Conservation (phyloP, 345 rosid genomes). For the Pistacia atlantica region DNA sequence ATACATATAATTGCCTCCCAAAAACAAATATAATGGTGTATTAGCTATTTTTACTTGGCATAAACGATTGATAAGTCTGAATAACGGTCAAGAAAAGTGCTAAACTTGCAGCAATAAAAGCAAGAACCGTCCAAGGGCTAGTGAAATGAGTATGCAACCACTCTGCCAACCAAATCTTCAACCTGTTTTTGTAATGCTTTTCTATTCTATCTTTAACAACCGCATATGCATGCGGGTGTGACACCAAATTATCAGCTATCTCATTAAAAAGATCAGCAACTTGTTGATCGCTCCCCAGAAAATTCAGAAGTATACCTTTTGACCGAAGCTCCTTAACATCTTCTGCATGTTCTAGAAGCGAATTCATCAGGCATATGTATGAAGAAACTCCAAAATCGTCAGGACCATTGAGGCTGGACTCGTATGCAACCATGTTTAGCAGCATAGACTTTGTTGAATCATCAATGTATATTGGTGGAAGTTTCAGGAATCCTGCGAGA, state of each 20-base stretch:
- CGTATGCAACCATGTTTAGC: slow-evolving; percentile 15
- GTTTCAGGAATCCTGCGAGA: background rate
- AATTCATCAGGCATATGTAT: slow-evolving; percentile 18
- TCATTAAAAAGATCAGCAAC: slow-evolving; percentile 1
- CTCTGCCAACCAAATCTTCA: slow-evolving; percentile 1
- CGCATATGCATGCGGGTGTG: background rate
- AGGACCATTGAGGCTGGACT: background rate
- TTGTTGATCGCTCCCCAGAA: slow-evolving; percentile 4
- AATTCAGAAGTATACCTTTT: background rate
- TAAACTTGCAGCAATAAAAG: background rate
- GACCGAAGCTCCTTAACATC: slow-evolving; percentile 18
- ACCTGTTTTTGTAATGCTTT: background rate
- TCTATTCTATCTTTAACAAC: background rate
- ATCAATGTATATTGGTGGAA: slow-evolving; percentile 3
- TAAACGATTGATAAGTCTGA: background rate
- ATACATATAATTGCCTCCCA: too few species aligned
- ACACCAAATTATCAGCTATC: background rate
- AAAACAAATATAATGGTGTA: too few species aligned
- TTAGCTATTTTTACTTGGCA: background rate
- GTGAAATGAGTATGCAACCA: background rate
- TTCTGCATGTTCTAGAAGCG: background rate
- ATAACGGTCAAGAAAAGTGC: background rate
- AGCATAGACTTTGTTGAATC: background rate
- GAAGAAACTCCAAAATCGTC: background rate
- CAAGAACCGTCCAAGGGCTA: background rate